These are phyloP conservation scores for Comarum palustre DNA, from an alignment of 306 rosid species.

Conservation along the genomic window DNA sequence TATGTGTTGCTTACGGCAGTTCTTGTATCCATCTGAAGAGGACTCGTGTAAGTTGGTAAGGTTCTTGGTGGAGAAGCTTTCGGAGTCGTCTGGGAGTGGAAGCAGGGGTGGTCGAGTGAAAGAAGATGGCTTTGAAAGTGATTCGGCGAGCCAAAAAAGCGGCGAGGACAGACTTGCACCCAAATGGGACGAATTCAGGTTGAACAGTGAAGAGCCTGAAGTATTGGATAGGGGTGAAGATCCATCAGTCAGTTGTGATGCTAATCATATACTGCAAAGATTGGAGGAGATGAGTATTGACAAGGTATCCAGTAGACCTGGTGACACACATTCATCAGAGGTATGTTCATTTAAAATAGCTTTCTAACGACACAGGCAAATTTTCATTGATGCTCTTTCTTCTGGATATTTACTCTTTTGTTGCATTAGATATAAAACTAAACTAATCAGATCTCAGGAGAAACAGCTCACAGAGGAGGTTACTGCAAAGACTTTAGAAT, in stretches of 20 bases:
- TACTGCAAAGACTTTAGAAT: slow-evolving; percentile 35
- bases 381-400: neutral
- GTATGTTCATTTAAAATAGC: neutral
- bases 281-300: slow-evolving; percentile 20
- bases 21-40: slow-evolving; percentile 72
- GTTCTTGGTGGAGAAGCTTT: slow-evolving; percentile 57
- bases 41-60: slow-evolving; percentile 47
- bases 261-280: neutral
- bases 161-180: slow-evolving; percentile 24
- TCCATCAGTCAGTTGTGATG: slow-evolving; percentile 14
- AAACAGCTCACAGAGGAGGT: slow-evolving; percentile 38
- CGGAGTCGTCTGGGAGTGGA: slow-evolving; percentile 37
- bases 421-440: slow-evolving; percentile 31
- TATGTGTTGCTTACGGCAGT: slow-evolving; percentile 61
- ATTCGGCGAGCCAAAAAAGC: slow-evolving; percentile 26
- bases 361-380: neutral
- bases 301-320: slow-evolving; percentile 24
- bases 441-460: slow-evolving; percentile 40
- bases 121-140: slow-evolving; percentile 22
- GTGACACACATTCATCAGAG: neutral
- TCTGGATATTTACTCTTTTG: slow-evolving; percentile 24
- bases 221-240: slow-evolving; percentile 15
- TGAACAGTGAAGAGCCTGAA: slow-evolving; percentile 33
- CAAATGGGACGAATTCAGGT: slow-evolving; percentile 35
- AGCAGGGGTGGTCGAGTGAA: slow-evolving; percentile 25